Evolutionary conservation across 2,329 filamentous ascomycete genomes (phyloP).

Genomic region (Colletotrichum simmondsii): DNA sequence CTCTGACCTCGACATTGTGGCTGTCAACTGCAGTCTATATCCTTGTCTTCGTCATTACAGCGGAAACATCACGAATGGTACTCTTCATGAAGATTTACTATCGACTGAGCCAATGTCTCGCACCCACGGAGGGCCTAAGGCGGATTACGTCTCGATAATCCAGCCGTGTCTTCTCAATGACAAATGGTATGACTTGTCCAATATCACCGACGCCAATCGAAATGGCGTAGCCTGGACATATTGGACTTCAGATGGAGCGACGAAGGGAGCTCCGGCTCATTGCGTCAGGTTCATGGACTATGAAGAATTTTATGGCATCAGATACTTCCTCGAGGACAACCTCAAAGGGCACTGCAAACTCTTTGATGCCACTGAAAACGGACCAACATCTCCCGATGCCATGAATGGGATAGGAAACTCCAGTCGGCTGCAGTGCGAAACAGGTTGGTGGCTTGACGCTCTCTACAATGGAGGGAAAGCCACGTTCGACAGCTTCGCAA

Average conservation of each 20-base stretch:
- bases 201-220: no score
- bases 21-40: background rate
- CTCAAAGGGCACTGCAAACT: background rate
- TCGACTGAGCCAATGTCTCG: background rate
- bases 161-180: background rate
- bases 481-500: background rate
- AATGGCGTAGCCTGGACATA: no score
- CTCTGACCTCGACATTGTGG: background rate
- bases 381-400: background rate
- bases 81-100: background rate
- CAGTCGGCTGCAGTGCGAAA: background rate
- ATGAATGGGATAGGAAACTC: background rate
- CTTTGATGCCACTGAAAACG: background rate
- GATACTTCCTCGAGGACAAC: background rate
- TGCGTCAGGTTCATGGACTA: background rate
- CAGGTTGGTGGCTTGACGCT: background rate
- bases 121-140: no score
- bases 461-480: background rate
- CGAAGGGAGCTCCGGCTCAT: background rate
- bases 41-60: background rate
- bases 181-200: background rate
- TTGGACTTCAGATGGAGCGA: background rate
- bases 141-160: background rate
- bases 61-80: background rate
- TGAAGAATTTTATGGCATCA: background rate